Base-by-base conservation (phyloP, 192 early-diverging fungal species). In the Entrophospora sp. region DNA sequence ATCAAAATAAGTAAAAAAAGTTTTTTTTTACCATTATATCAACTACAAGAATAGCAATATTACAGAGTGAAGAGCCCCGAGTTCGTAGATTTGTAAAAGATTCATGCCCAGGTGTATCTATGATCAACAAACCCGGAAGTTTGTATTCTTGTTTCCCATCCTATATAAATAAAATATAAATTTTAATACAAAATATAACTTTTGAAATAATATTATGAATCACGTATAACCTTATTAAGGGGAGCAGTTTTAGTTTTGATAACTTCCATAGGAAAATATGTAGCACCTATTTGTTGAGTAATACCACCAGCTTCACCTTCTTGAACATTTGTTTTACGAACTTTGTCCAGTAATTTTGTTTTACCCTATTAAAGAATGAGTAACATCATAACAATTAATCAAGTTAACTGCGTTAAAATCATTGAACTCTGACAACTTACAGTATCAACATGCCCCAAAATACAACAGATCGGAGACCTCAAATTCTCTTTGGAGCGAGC, bases 231-330 rank as follows among this genome's bases (percentile, higher is more conserved):
- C 80, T 76, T 85, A 70, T 79, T 85, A 51, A 99, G 75, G 42
- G 84, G 79, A 0, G 85, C 85, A 28, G 96, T 97, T 82, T 99
- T 99, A 67, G 85, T 79, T 73, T 83, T 83, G 67, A 99, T 95
- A 28, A 92, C 91, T 34, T 91, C 89, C 58, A 91, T 83, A n/a
- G 96, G 97, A 86, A 99, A 97, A 79, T 91, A 99, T 27, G 95
- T 97, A 14, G 97, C 97, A 76, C 97, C 97, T 65, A 99, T 99
- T 72, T 99, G 97, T 76, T 99, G 97, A 10, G 97, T 99, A 73
- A 99, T 99, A 76, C 97, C 97, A 70, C 97, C 97, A 34, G 97
- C 97, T 85, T 99, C 97, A 61, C 95, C 95, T 62, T 90, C 97
- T 78, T 98, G 96, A 16, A 99, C 97, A 79, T 96, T 96, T 28